Percentiles rank a stretch among this genome's conserved stretches.
phyloP scores from a whole-genome alignment of 1,139 yeast species.

The Blastobotrys elegans region DNA sequence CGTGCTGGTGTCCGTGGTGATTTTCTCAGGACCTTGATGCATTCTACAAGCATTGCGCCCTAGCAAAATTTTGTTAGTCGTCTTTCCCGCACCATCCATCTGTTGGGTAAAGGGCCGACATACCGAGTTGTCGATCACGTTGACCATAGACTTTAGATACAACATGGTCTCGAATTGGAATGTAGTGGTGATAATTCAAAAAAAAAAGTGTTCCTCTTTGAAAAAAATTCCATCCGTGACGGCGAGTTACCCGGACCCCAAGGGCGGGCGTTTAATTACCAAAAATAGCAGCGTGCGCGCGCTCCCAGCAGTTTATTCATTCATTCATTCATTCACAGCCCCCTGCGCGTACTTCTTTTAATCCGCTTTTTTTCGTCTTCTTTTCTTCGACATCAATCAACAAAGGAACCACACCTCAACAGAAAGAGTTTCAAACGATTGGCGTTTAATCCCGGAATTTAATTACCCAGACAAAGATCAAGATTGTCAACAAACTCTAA shows the following conservation, averaged over 20 bases:
- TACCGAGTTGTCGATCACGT: constrained; percentile 83
- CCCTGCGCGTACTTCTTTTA: too few relatives aligned
- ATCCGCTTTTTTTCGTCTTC: not conserved
- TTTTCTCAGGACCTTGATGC: constrained; percentile 90
- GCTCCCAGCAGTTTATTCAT: not conserved
- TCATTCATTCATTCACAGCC: too few relatives aligned
- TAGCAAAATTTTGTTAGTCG: too few relatives aligned
- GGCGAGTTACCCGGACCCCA: too few relatives aligned
- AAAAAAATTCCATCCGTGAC: not conserved
- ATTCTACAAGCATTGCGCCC: constrained; percentile 92
- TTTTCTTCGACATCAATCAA: not conserved
- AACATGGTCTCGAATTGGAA: constrained; percentile 47
- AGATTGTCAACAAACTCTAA: not conserved
- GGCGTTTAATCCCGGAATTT: too few relatives aligned
- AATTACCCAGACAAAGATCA: too few relatives aligned
- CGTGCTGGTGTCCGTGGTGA: constrained; percentile 78
- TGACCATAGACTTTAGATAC: constrained; percentile 79
- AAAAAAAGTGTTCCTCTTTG: not conserved
- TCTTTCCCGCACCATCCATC: not conserved
- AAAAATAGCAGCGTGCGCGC: not conserved
- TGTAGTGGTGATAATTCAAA: not conserved
- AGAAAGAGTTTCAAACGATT: too few relatives aligned
- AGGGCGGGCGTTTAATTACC: not conserved
- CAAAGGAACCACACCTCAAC: not conserved
- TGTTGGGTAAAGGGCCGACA: constrained; percentile 17